Percentiles rank a stretch among this genome's conserved stretches.
These are phyloP conservation scores for Kurtzmaniella fragi DNA, from an alignment of 805 yeast genomes.

Conservation along the genomic window DNA sequence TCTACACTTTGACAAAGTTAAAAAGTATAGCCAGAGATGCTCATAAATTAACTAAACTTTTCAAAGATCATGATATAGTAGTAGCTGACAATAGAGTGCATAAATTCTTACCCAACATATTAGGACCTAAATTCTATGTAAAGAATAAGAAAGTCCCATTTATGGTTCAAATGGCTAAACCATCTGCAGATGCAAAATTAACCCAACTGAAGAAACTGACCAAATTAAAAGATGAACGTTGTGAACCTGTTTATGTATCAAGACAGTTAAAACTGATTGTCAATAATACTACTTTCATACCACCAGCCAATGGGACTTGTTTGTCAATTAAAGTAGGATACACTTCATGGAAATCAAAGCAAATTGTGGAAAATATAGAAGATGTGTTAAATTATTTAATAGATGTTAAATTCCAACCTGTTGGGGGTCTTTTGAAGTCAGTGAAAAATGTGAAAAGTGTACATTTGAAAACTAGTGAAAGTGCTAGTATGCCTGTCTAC, in stretches of 20 bases:
- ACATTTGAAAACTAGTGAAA: conserved; percentile 61
- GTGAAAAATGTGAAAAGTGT: conserved; percentile 43
- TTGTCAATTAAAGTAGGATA: conserved; percentile 58
- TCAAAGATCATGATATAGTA: conserved; percentile 60
- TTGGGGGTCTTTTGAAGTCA: conserved; percentile 53
- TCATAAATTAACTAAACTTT: conserved; percentile 43
- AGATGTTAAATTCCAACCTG: conserved; percentile 40
- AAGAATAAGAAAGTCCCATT: conserved; percentile 64
- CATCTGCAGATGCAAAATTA: conserved; percentile 31
- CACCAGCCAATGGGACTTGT: conserved; percentile 60
- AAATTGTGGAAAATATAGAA: conserved; percentile 49
- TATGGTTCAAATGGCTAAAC: conserved; percentile 56
- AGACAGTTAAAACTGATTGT: conserved; percentile 62
- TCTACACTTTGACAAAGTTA: conserved; percentile 55
- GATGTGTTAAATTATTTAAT: conserved; percentile 47
- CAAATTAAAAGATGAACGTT: conserved; percentile 49
- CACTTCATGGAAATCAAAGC: conserved; percentile 36
- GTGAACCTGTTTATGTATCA: conserved; percentile 61
- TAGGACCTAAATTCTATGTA: conserved; percentile 59
- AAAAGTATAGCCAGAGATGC: conserved; percentile 41
- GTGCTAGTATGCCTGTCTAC: conserved; percentile 58
- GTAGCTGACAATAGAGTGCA: conserved; percentile 68
- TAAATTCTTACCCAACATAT: conserved; percentile 50
- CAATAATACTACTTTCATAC: conserved; percentile 52
- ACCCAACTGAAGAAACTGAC: conserved; percentile 25